Conservation (phyloP, 2,329 filamentous ascomycete species). For the Xylaria sp. region DNA sequence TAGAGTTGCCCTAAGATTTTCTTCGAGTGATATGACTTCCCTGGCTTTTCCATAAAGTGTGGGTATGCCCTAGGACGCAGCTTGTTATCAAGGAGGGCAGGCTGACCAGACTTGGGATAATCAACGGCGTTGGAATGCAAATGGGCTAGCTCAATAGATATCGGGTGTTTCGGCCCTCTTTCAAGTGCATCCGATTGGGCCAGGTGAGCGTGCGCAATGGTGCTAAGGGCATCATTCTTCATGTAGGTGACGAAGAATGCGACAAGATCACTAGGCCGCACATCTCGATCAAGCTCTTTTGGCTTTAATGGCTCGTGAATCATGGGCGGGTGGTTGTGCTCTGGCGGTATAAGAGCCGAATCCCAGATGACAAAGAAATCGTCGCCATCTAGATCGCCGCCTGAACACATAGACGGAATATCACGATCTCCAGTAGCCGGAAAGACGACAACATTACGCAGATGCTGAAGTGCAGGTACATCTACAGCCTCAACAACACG, state of each 20-base stretch:
- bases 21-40: conserved; percentile 66
- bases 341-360: conserved; percentile 66
- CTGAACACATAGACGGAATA: conserved; percentile 91
- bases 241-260: conserved; percentile 92
- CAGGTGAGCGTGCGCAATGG: conserved; percentile 83
- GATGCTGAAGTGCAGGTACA: conserved; percentile 71
- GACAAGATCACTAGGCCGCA: conserved; percentile 75
- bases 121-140: conserved; percentile 93
- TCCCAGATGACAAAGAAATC: conserved; percentile 98
- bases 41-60: conserved; percentile 82
- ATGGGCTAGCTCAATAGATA: conserved; percentile 76
- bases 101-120: conserved; percentile 86
- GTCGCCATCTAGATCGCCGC: conserved; percentile 93
- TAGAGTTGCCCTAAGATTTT: conserved; percentile 83
- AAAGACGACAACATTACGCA: conserved; percentile 87
- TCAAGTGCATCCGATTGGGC: conserved; percentile 71
- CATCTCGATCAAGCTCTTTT: conserved; percentile 61
- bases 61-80: conserved; percentile 72
- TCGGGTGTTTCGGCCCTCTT: conserved; percentile 68
- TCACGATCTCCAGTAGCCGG: conserved; percentile 83
- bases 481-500: conserved; percentile 86
- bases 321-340: conserved; percentile 77
- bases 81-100: conserved; percentile 68
- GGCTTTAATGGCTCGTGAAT: conserved; percentile 69
- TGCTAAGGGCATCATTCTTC: conserved; percentile 82